Percentiles rank a stretch among this genome's conserved stretches.
These are phyloP conservation scores for Cryptococcus deneoformans DNA, from an alignment of 1,284 basidiomycete genomes.

Conservation along the genomic window DNA sequence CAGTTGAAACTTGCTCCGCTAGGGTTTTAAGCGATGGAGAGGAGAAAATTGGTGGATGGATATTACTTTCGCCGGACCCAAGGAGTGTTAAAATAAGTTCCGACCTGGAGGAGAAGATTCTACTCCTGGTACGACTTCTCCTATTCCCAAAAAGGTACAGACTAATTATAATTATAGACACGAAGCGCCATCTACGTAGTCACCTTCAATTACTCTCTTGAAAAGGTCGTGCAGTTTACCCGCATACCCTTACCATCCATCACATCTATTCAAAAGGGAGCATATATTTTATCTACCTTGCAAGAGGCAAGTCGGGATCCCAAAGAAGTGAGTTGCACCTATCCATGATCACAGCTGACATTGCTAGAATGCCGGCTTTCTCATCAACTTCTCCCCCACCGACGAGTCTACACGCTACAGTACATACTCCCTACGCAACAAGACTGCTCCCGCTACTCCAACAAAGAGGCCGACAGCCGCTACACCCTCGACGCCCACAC, in stretches of 20 bases:
- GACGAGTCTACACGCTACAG: conserved; percentile 67
- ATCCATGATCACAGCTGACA: conserved; percentile 8
- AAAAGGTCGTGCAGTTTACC: conserved; percentile 85
- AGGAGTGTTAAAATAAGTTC: conserved; percentile 67
- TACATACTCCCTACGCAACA: conserved; percentile 79
- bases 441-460: conserved; percentile 6
- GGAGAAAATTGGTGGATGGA: conserved; percentile 80
- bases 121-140: conserved; percentile 66
- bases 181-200: conserved; percentile 64
- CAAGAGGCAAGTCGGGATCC: conserved; percentile 86
- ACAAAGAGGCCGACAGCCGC: background rate
- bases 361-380: conserved; percentile 69
- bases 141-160: background rate
- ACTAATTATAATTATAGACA: conserved; percentile 52
- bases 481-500: conserved; percentile 9
- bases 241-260: conserved; percentile 83
- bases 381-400: conserved; percentile 67
- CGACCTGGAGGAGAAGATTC: conserved; percentile 83
- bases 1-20: conserved; percentile 74
- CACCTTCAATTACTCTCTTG: conserved; percentile 83
- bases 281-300: conserved; percentile 85
- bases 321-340: conserved; percentile 52
- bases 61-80: conserved; percentile 78
- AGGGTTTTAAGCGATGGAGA: conserved; percentile 81
- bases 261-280: conserved; percentile 76